Conservation (phyloP, 202 grass and related monocot genomes). For the Bolboschoenoplectus hybrid region DNA sequence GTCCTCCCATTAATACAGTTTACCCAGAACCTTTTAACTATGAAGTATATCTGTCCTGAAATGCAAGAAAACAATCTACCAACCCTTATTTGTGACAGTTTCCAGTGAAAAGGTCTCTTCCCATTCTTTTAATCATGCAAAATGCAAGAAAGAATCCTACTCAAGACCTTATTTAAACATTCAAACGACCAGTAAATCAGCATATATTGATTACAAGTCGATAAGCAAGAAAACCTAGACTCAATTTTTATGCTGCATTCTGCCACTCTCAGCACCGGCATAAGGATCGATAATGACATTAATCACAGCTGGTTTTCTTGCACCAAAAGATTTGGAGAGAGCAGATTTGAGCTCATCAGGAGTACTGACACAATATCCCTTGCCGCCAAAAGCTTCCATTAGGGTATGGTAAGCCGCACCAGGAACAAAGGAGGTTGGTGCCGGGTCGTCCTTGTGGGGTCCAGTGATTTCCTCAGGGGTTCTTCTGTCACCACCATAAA, state of each 20-base stretch:
- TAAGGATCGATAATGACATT: conserved; percentile 88
- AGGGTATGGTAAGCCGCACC: conserved; percentile 73
- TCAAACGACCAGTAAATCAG: background rate
- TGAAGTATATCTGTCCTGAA: background rate
- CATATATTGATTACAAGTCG: background rate
- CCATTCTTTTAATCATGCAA: background rate
- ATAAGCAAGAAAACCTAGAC: background rate
- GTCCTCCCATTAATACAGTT: background rate
- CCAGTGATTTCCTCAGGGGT: conserved; percentile 74
- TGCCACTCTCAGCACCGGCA: conserved; percentile 79
- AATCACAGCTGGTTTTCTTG: conserved; percentile 72
- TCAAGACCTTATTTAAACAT: background rate
- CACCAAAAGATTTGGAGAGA: conserved; percentile 67
- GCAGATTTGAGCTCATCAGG: conserved; percentile 75
- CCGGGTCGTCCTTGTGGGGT: conserved; percentile 85
- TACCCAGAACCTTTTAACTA: background rate
- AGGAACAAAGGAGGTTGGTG: conserved; percentile 91
- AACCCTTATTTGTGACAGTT: background rate
- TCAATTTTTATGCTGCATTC: conserved; percentile 98
- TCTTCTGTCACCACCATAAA: conserved; percentile 90
- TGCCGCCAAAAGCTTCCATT: conserved; percentile 87
- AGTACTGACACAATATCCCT: conserved; percentile 66
- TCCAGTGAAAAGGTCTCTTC: background rate
- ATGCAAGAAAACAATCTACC: conserved; percentile 5
- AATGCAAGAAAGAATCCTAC: background rate